These are phyloP conservation scores for Pilobolus umbonatus DNA, from an alignment of 192 early-diverging fungal species.

Conservation along the genomic window DNA sequence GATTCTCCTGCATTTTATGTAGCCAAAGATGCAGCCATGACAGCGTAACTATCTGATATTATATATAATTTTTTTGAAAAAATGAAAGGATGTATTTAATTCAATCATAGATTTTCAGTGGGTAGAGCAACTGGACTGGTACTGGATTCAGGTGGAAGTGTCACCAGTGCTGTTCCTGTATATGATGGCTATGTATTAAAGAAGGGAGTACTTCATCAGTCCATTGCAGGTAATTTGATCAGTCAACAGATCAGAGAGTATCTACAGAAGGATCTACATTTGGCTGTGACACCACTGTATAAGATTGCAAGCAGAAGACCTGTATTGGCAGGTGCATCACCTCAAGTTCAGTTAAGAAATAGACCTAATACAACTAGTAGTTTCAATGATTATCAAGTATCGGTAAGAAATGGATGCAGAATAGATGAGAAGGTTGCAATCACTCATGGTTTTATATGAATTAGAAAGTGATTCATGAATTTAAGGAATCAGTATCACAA, in stretches of 20 bases:
- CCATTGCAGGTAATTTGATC: conserved; percentile 77
- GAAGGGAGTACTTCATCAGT: conserved; percentile 69
- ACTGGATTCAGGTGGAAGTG: conserved; percentile 84
- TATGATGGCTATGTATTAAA: conserved; percentile 94
- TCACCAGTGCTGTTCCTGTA: conserved; percentile 87
- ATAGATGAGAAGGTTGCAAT: not conserved
- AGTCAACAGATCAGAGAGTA: conserved; percentile 69
- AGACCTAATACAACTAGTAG: conserved; percentile 54
- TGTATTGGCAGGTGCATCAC: conserved; percentile 63
- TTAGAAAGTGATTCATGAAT: conserved; percentile 80
- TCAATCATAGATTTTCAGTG: conserved; percentile 69
- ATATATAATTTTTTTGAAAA: not conserved
- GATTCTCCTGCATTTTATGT: conserved; percentile 90
- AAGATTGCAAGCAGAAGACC: conserved; percentile 68
- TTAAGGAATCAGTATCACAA: conserved; percentile 91
- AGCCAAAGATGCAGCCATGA: conserved; percentile 85
- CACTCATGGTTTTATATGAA: conserved; percentile 1
- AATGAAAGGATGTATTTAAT: not conserved
- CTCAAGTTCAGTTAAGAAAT: conserved; percentile 47
- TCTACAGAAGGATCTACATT: conserved; percentile 49
- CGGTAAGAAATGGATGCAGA: conserved; percentile 36
- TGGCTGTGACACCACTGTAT: conserved; percentile 79
- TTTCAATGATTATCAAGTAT: conserved; percentile 71
- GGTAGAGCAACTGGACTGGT: conserved; percentile 88
- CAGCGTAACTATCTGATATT: conserved; percentile 58